Conservation (phyloP, 2,329 filamentous ascomycete species). For the Cytospora piceicola region DNA sequence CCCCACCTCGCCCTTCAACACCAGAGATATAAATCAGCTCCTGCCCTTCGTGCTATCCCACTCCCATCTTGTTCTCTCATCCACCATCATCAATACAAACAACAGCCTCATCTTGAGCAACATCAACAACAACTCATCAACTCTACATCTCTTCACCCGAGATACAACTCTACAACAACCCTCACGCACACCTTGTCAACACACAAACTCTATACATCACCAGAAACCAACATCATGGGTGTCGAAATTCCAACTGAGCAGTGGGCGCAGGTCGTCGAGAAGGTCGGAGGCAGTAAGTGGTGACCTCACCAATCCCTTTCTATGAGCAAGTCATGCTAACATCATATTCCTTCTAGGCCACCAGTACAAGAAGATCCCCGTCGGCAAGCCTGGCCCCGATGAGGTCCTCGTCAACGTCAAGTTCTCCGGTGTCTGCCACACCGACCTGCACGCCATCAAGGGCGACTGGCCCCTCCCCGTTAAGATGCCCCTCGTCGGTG, state of each 20-base stretch:
- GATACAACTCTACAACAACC: neutral
- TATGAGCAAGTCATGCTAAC: conserved; percentile 11
- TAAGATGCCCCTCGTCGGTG: conserved; percentile 85
- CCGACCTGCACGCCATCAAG: conserved; percentile 76
- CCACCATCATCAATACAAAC: conserved; percentile 2
- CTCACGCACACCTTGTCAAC: conserved; percentile 10
- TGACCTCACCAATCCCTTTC: conserved; percentile 12
- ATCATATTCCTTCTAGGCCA: conserved; percentile 49
- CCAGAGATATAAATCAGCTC: conserved; percentile 22
- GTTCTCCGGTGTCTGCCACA: conserved; percentile 76
- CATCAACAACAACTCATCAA: conserved; percentile 2
- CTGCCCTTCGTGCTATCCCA: conserved; percentile 5
- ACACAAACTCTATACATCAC: conserved; percentile 16
- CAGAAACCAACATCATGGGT: conserved; percentile 44
- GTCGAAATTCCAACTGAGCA: conserved; percentile 75
- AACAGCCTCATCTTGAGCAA: neutral
- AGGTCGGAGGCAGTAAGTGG: conserved; percentile 70
- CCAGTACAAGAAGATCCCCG: conserved; percentile 80
- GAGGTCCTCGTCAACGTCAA: conserved; percentile 92
- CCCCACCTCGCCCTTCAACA: conserved; percentile 22
- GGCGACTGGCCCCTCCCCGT: conserved; percentile 86
- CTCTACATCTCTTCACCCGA: neutral
- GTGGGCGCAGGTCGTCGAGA: conserved; percentile 89
- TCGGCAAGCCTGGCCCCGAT: conserved; percentile 79
- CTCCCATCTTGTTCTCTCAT: conserved; percentile 10